Conservation (phyloP, 1,139 yeast genomes). For the Saccharomyces hybrid region DNA sequence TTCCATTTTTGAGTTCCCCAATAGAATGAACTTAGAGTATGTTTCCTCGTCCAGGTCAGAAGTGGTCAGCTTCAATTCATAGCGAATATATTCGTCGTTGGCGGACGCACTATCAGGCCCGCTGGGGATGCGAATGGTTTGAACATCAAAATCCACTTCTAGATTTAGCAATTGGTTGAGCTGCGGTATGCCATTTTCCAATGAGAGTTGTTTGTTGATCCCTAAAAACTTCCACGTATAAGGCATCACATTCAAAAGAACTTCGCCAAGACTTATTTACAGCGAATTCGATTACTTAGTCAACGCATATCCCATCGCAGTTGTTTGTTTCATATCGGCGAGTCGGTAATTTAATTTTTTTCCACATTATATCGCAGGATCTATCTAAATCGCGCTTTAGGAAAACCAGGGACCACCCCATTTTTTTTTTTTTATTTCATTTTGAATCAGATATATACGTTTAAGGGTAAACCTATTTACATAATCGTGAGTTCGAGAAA, state of each 20-base stretch:
- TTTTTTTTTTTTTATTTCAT: not conserved
- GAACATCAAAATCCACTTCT: not conserved
- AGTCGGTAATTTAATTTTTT: not conserved
- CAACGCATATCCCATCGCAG: not conserved
- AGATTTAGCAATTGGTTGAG: not conserved
- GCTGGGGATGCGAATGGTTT: not conserved
- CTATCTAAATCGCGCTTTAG: not conserved
- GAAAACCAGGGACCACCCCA: not conserved
- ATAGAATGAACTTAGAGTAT: not conserved
- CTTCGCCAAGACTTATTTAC: not conserved
- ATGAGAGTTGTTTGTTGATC: not conserved
- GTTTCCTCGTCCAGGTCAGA: not conserved
- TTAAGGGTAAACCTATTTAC: not conserved
- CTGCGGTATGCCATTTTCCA: not conserved
- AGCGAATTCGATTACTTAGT: not conserved
- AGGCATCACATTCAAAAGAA: not conserved
- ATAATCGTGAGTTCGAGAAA: not conserved
- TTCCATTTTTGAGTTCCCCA: not conserved
- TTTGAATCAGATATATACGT: not conserved
- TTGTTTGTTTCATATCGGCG: not conserved
- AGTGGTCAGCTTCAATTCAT: not conserved
- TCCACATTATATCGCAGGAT: not conserved
- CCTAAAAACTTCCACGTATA: not conserved
- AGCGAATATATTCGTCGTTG: not conserved
- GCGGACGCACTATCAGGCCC: not conserved